phyloP scores from a whole-genome alignment of 345 rosid species.

The Hibiscus mutabilis region DNA sequence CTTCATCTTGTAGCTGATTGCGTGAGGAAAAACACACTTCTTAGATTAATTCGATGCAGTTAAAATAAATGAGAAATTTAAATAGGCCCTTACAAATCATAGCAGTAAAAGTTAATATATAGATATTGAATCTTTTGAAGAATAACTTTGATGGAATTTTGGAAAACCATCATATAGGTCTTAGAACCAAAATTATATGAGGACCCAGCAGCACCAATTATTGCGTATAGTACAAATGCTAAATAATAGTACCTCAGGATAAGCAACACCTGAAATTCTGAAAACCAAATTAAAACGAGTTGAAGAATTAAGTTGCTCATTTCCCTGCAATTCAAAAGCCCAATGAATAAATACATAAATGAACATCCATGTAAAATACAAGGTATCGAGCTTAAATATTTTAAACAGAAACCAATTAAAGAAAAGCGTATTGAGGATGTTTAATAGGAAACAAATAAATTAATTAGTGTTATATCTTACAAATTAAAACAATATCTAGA shows the following conservation, averaged over 20 bases:
- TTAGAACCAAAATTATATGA: neutral
- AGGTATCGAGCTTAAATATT: neutral
- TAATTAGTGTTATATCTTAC: no score
- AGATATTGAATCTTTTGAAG: neutral
- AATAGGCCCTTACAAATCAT: neutral
- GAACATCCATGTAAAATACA: neutral
- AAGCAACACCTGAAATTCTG: slow-evolving; percentile 55
- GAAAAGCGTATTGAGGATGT: no score
- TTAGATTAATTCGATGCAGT: neutral
- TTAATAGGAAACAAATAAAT: no score
- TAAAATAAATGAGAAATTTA: neutral
- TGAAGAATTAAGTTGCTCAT: slow-evolving; percentile 36
- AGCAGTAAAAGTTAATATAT: neutral
- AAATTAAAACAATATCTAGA: neutral
- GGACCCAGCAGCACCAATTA: neutral
- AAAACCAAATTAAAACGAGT: slow-evolving; percentile 57
- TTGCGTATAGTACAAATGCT: neutral
- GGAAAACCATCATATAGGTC: neutral
- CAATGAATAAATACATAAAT: neutral
- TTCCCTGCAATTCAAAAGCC: slow-evolving; percentile 43
- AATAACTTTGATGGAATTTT: neutral
- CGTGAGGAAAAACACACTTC: slow-evolving; percentile 2
- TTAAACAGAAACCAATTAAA: neutral
- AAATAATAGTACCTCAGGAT: slow-evolving; percentile 53
- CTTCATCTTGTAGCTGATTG: slow-evolving; percentile 75